Percentiles rank a stretch among this genome's conserved stretches.
These are phyloP conservation scores for Trichophaea hybrida DNA, from an alignment of 2,329 filamentous ascomycete species.

Conservation along the genomic window DNA sequence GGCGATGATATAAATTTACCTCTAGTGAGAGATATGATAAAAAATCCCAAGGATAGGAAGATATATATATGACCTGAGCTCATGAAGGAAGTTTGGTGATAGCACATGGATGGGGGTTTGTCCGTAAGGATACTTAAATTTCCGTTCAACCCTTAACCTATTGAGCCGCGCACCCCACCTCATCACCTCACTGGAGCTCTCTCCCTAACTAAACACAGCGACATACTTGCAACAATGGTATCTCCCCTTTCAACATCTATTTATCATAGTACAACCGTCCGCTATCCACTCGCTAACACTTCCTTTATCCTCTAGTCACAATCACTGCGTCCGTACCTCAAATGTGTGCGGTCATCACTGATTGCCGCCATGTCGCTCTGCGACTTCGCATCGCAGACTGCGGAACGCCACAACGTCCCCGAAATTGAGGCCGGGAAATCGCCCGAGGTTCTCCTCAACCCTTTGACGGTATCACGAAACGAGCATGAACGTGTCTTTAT, in stretches of 20 bases:
- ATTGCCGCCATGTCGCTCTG: conserved; percentile 86
- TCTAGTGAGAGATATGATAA: too few species aligned
- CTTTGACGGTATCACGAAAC: conserved; percentile 79
- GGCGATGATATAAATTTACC: too few species aligned
- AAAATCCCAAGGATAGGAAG: too few species aligned
- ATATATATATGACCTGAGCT: too few species aligned
- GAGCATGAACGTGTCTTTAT: conserved; percentile 95
- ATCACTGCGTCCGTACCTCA: conserved; percentile 90
- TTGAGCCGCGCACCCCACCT: neutral
- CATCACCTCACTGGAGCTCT: neutral
- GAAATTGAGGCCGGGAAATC: conserved; percentile 89
- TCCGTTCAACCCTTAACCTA: too few species aligned
- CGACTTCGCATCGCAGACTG: conserved; percentile 94
- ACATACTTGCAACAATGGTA: neutral
- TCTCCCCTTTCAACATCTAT: neutral
- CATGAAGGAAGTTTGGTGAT: too few species aligned
- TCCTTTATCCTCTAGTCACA: conserved; percentile 54
- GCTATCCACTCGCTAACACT: conserved; percentile 4
- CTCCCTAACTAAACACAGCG: neutral
- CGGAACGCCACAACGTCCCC: conserved; percentile 94
- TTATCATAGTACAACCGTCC: neutral
- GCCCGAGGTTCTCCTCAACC: conserved; percentile 85
- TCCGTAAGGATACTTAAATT: too few species aligned
- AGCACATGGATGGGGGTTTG: too few species aligned
- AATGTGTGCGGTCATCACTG: conserved; percentile 86